phyloP scores from a whole-genome alignment of 2,329 filamentous ascomycete species.

The Calonectria pseudoturangicola region DNA sequence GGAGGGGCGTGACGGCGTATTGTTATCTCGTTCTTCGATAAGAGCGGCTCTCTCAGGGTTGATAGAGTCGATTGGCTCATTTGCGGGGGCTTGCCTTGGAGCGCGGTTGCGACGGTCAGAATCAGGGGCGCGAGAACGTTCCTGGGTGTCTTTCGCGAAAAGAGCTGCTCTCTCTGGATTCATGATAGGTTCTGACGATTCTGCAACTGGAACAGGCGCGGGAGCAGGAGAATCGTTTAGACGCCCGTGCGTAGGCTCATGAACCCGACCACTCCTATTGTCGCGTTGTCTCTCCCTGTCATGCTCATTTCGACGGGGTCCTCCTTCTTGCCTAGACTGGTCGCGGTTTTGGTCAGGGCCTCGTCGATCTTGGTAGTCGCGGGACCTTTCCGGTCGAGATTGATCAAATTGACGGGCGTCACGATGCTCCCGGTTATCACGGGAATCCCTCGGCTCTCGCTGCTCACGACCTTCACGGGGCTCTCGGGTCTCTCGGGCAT shows the following conservation, averaged over 20 bases:
- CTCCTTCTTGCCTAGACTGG: conserved; percentile 53
- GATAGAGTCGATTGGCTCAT: conserved; percentile 61
- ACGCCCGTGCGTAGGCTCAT: conserved; percentile 53
- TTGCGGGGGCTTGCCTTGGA: conserved; percentile 53
- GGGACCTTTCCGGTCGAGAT: conserved; percentile 63
- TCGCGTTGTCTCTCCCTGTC: conserved; percentile 65
- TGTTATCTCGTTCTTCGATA: conserved; percentile 64
- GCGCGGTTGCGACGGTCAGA: conserved; percentile 55
- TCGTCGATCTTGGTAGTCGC: conserved; percentile 68
- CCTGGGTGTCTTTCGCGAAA: conserved; percentile 62
- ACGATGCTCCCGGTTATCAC: conserved; percentile 63
- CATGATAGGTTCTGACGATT: conserved; percentile 67
- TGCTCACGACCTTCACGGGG: conserved; percentile 54
- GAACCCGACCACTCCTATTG: conserved; percentile 51
- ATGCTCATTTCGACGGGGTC: conserved; percentile 62
- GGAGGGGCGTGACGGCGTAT: conserved; percentile 58
- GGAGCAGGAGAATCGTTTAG: conserved; percentile 55
- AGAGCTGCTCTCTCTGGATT: conserved; percentile 74
- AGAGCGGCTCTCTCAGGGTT: conserved; percentile 70
- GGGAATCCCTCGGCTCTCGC: conserved; percentile 61
- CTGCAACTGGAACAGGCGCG: conserved; percentile 53
- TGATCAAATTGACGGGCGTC: conserved; percentile 63
- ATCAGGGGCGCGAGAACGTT: conserved; percentile 55
- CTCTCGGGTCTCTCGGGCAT: conserved; percentile 57
- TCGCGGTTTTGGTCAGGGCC: conserved; percentile 59